A percentile compares a stretch with the other conserved stretches of the same genome.
These are phyloP conservation scores for Kwoniella mangroviensis DNA, from an alignment of 768 basidiomycete species.

Conservation along the genomic window DNA sequence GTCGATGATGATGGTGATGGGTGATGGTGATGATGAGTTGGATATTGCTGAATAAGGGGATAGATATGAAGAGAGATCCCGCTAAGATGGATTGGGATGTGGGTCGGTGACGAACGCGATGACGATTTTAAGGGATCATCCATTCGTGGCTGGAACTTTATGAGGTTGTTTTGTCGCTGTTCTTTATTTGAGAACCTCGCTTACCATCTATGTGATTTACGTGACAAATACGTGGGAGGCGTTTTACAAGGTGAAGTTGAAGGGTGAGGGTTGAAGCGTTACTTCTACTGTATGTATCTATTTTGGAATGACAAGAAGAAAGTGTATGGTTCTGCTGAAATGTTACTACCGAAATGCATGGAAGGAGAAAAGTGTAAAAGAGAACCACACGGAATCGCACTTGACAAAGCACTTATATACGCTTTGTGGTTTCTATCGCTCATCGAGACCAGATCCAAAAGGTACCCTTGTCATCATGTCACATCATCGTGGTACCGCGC, in stretches of 20 bases:
- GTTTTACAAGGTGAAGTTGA: background rate
- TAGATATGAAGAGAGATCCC: background rate
- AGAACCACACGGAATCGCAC: too few relatives aligned
- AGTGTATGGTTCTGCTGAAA: too few relatives aligned
- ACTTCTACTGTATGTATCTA: too few relatives aligned
- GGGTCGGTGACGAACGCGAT: conserved; percentile 10
- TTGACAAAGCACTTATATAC: too few relatives aligned
- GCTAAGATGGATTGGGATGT: background rate
- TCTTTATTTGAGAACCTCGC: background rate
- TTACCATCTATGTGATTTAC: background rate
- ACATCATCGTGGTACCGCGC: background rate
- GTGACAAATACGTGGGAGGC: background rate
- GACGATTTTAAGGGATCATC: conserved; percentile 1
- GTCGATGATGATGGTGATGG: conserved; percentile 1
- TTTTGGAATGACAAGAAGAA: too few relatives aligned
- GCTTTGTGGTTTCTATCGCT: too few relatives aligned
- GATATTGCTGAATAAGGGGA: conserved; percentile 1
- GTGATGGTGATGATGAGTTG: conserved; percentile 2
- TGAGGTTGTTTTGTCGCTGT: background rate
- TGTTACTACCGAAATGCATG: too few relatives aligned
- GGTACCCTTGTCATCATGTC: background rate
- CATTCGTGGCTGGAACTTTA: conserved; percentile 3
- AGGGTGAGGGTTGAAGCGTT: background rate
- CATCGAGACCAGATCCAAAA: too few relatives aligned
- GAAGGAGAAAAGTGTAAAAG: too few relatives aligned